Evolutionary conservation across 2,329 filamentous ascomycete species (phyloP).

Genomic region (Purpureocillium lavendulum): DNA sequence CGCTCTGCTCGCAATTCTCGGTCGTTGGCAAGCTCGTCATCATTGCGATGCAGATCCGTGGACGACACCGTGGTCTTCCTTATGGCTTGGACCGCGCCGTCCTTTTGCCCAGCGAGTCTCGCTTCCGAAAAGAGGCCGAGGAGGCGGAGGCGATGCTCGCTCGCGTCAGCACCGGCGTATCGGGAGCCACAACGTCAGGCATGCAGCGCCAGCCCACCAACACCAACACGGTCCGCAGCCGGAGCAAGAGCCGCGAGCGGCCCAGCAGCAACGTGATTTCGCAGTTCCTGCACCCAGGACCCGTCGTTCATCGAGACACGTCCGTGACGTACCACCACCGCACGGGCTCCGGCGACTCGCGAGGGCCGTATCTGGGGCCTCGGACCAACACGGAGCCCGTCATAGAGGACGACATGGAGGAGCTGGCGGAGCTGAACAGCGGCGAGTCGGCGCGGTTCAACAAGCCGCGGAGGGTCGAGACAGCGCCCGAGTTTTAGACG

Average conservation of each 20-base stretch:
- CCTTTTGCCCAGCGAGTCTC: conserved; percentile 47
- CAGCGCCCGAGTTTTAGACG: conserved; percentile 14
- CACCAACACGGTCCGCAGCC: conserved; percentile 19
- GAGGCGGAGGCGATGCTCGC: conserved; percentile 31
- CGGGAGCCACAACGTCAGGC: conserved; percentile 21
- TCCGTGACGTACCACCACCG: conserved; percentile 12
- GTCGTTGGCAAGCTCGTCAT: conserved; percentile 63
- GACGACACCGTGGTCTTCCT: conserved; percentile 59
- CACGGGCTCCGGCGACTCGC: conserved; percentile 16
- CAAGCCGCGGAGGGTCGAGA: conserved; percentile 18
- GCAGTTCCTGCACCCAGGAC: conserved; percentile 40
- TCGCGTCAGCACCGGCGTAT: conserved; percentile 26
- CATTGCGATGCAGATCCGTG: conserved; percentile 61
- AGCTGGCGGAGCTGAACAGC: conserved; percentile 15
- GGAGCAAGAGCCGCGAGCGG: conserved; percentile 29
- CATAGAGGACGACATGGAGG: conserved; percentile 16
- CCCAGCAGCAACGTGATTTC: conserved; percentile 34
- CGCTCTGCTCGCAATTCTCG: conserved; percentile 75
- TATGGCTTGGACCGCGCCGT: conserved; percentile 58
- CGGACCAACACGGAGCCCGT: conserved; percentile 16
- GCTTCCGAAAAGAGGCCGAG: conserved; percentile 44
- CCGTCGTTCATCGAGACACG: conserved; percentile 23
- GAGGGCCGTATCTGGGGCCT: conserved; percentile 6
- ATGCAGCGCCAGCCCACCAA: conserved; percentile 19
- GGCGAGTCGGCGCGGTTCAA: conserved; percentile 13